Base-by-base conservation (phyloP, 2,329 filamentous ascomycete genomes). In the Hypoxylon sp. region DNA sequence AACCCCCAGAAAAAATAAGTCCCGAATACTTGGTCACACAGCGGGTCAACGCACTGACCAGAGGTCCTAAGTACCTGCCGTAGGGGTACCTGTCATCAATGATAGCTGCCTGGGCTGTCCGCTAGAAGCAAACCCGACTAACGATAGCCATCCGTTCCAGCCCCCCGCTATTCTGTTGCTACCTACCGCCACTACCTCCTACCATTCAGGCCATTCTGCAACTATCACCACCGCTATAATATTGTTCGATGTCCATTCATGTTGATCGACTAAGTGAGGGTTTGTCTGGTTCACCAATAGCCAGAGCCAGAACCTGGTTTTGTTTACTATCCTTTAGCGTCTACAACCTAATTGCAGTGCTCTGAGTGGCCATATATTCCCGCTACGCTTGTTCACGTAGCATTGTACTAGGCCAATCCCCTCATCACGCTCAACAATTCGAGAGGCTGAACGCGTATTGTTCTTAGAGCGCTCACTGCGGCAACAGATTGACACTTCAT, bases 301-400 rank as follows among this genome's bases (percentile, higher is more conserved):
- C 43, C 45, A 67, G 41, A 58, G 5, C 25, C 14, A 59, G 56
- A 57, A 55, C 70, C 51, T 65, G 59, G 68, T 57, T 58, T 74
- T 76, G 73, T 75, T 75, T 75, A 76, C 72, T 72, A 70, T 38
- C 64, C 45, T 61, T 65, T 52, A 74, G 71, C 71, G 60, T 72
- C 59, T 74, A 64, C 66, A 69, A 69, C 68, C 58, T 63, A 62
- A 49, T 63, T 58, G 41, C 57, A 21, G 60, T 45, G 49, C 19
- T 60, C 52, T 72, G 55, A 70, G 63, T 68, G 67, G 68, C 46
- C 36, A 63, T 70, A 68, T 70, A 66, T 68, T 51, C 43, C 63
- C 67, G 60, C 34, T 52, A 62, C 45, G 60, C 59, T 48, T 57
- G 63, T 58, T 65, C 62, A 66, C n/a, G 67, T 69, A 67, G 57